phyloP scores from a whole-genome alignment of 2,329 filamentous ascomycete genomes.

The Colletotrichum filicis region DNA sequence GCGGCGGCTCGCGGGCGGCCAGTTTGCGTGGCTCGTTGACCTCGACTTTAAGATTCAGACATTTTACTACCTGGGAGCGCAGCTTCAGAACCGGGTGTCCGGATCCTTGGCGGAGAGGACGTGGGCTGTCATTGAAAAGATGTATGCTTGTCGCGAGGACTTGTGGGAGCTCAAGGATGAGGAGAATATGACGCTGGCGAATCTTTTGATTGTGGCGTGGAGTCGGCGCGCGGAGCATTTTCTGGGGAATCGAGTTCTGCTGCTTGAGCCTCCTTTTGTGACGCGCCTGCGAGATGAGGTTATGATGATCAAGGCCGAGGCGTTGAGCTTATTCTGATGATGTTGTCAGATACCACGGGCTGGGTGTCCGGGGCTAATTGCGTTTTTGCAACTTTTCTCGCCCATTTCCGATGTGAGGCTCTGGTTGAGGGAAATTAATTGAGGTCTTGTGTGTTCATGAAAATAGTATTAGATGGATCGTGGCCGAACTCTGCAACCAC shows the following conservation, averaged over 20 bases:
- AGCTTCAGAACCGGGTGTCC: slow-evolving; percentile 59
- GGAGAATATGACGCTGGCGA: slow-evolving; percentile 34
- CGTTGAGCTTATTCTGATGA: neutral
- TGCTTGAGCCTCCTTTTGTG: slow-evolving; percentile 10
- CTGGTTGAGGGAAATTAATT: too few relatives aligned
- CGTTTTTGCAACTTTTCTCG: accelerated
- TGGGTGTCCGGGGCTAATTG: too few relatives aligned
- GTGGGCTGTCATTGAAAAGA: slow-evolving; percentile 58
- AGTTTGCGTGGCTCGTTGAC: slow-evolving; percentile 66
- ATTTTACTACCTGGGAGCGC: slow-evolving; percentile 64
- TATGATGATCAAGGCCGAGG: slow-evolving; percentile 18
- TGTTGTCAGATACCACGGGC: too few relatives aligned
- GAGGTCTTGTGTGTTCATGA: too few relatives aligned
- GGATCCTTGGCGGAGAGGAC: slow-evolving; percentile 63
- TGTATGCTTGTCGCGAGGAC: slow-evolving; percentile 60
- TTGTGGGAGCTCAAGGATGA: slow-evolving; percentile 60
- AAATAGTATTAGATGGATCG: too few relatives aligned
- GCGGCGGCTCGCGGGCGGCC: neutral
- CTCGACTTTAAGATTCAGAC: slow-evolving; percentile 65
- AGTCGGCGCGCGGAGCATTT: neutral
- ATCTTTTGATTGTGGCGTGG: slow-evolving; percentile 7
- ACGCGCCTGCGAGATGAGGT: slow-evolving; percentile 4
- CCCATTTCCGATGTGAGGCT: too few relatives aligned
- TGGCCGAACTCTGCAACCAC: too few relatives aligned
- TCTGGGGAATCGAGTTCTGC: neutral